Base-by-base conservation (phyloP, 2,329 filamentous ascomycete species). In the Cercospora brassicicola region DNA sequence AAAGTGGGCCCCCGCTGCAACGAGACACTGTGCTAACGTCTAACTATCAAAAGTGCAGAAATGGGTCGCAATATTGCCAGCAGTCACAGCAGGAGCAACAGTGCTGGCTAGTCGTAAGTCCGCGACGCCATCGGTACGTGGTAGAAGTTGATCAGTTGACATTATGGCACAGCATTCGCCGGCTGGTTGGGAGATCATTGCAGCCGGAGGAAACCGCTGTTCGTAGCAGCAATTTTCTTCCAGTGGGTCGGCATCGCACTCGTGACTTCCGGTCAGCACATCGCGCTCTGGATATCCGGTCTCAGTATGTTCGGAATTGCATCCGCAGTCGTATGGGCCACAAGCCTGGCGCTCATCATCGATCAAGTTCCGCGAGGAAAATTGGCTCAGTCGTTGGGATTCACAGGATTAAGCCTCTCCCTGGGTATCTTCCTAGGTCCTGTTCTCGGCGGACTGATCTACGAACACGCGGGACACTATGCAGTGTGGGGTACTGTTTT, bases 391-490 rank as follows among this genome's bases (percentile, higher is more conserved):
- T 42, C 33, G 26, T 63, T 26, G 48, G 64, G 45, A 42, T 66
- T 33, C 30, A 45, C 56, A 31, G 36, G 39, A 30, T 30, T 23
- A 23, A 51, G 45, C 18, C 18, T 51, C 18, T 51, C 45, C 20
- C 45, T 51, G 3, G 45, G 45, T 2, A 23, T 62, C n/a, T 56
- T 66, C 42, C 15, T 62, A 18, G 64, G 57, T 15, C 57, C 64
- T 13, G 18, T 62, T 9, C 42, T 62, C 28, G 59, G 59, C 26
- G 64, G 64, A 20, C 30, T 66, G 23, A 51, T 66, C 15, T 66
- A 62, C 42, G 31, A 66, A 30, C 31, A 62, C 20, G 64, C 33
- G 23, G 64, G 64, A 18, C 56, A 66, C 20, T 66, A 66, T 51
- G 64, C 64, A 36, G 30, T 63, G 8, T 66, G 64, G 64, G 57